A percentile compares a stretch with the other conserved stretches of the same genome.
phyloP scores from a whole-genome alignment of 2,329 filamentous ascomycete species.

The Cytospora piceicola region DNA sequence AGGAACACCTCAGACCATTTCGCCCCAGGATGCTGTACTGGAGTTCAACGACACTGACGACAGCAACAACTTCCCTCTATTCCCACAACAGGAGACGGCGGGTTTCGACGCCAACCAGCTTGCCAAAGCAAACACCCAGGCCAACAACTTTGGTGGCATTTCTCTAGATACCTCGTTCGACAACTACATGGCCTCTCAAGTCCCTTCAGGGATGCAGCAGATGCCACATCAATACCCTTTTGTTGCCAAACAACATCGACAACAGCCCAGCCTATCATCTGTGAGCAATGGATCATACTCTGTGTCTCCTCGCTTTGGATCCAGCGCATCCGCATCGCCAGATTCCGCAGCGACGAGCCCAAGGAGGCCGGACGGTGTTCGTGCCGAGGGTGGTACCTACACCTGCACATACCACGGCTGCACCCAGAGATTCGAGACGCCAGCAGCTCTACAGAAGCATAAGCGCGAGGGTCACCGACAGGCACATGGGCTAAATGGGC shows the following conservation, averaged over 20 bases:
- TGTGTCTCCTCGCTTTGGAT: conserved; percentile 45
- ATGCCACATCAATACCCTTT: conserved; percentile 59
- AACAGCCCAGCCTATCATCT: conserved; percentile 44
- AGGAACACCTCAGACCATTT: conserved; percentile 79
- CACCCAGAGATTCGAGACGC: conserved; percentile 83
- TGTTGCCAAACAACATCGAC: conserved; percentile 44
- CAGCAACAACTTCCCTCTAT: conserved; percentile 72
- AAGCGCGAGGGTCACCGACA: conserved; percentile 91
- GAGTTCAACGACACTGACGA: conserved; percentile 81
- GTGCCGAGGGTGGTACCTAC: conserved; percentile 84
- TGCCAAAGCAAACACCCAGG: conserved; percentile 40
- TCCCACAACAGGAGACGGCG: conserved; percentile 62
- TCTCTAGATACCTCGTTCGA: conserved; percentile 34
- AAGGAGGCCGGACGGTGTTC: conserved; percentile 63
- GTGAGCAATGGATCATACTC: conserved; percentile 39
- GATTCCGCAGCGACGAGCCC: conserved; percentile 40
- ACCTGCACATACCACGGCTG: conserved; percentile 96
- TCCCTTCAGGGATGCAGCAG: conserved; percentile 43
- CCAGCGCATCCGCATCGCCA: conserved; percentile 46
- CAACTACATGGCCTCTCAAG: conserved; percentile 41
- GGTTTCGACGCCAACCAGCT: conserved; percentile 48
- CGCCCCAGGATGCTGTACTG: conserved; percentile 86
- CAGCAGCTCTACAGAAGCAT: conserved; percentile 86
- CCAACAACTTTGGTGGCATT: conserved; percentile 34
- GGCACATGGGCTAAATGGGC: conserved; percentile 56